Base-by-base conservation (phyloP, 495 filamentous ascomycete species). In the Neurospora sp. region DNA sequence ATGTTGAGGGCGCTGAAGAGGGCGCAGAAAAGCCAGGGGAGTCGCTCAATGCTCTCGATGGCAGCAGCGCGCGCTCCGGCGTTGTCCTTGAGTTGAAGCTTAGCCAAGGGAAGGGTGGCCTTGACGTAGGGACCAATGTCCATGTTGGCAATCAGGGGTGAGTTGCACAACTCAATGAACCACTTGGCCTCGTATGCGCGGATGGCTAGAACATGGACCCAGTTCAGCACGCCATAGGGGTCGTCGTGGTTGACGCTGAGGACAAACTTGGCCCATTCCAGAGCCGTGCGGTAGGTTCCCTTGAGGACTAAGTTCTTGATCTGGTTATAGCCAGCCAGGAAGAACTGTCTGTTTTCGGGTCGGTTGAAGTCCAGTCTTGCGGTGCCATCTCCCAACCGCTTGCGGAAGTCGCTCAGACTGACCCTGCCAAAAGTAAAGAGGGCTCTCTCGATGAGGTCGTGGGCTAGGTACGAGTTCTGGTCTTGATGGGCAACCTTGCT, bases 351-450 rank as follows among this genome's bases (percentile, higher is more conserved):
- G 78, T 98, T 98, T 81, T 96, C 94, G 10, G 89, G 88, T 37
- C 92, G 84, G 23, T 85, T 77, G 78, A 97, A 98, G 79, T 93
- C 90, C 42, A 99, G 83, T 49, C 91, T 85, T 11, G 93, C 93
- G 75, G 89, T 90, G 14, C 96, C 96, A 80, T 91, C 87, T 71
- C 90, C 87, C n/a, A 98, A 83, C 71, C 89, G 88, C 39, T 85
- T 88, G 16, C 87, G 85, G 78, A 98, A 99, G 1, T 91, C 88
- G 12, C 93, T 94, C 73, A 94, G 90, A 2, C 91, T 88, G 6
- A 93, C 92, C 11, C 96, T 88, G 18, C 96, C 96, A 78, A 99
- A 96, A 39, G 92, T 93, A 84, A 97, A 98, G 12, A 99, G 86
- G 2, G 95, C 94, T 41, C 96, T 87, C 82, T 98, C 96, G 70